These are phyloP conservation scores for Angomonas ambiguus DNA, from an alignment of 208 protist genomes.

Conservation along the genomic window DNA sequence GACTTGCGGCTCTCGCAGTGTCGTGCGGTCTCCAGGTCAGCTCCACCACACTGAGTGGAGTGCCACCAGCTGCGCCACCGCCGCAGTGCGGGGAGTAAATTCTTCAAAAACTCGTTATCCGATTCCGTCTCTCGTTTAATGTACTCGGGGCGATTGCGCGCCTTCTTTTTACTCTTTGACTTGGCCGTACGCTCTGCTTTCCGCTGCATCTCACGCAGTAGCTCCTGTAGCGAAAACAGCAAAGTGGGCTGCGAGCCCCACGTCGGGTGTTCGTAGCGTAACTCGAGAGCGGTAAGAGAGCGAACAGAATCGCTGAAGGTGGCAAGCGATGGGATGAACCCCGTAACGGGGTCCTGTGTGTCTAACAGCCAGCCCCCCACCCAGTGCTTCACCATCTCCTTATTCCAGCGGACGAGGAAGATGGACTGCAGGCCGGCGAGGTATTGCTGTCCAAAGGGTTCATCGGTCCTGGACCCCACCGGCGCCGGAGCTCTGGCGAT, in stretches of 20 bases:
- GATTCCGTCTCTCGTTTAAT: slow-evolving; percentile 27
- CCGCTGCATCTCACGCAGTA: slow-evolving; percentile 44
- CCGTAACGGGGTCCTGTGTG: slow-evolving; percentile 49
- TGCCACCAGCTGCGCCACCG: slow-evolving; percentile 76
- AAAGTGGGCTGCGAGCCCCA: slow-evolving; percentile 56
- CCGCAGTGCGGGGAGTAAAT: slow-evolving; percentile 43
- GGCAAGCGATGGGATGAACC: slow-evolving; percentile 59
- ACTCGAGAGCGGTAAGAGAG: slow-evolving; percentile 26
- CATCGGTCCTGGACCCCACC: slow-evolving; percentile 63
- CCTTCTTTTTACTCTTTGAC: slow-evolving; percentile 27
- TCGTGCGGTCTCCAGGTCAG: slow-evolving; percentile 13
- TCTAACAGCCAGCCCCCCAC: slow-evolving; percentile 70
- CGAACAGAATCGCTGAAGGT: slow-evolving; percentile 34
- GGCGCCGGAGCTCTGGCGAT: slow-evolving; percentile 33
- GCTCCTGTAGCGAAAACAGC: slow-evolving; percentile 54
- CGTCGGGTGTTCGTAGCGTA: slow-evolving; percentile 52
- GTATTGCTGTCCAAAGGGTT: slow-evolving; percentile 48
- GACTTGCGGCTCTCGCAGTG: slow-evolving; percentile 27
- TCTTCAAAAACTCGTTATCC: slow-evolving; percentile 46
- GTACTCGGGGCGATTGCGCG: slow-evolving; percentile 46
- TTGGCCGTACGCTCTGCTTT: slow-evolving; percentile 25
- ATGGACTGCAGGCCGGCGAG: slow-evolving; percentile 66
- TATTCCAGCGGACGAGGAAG: slow-evolving; percentile 72
- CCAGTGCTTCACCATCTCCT: slow-evolving; percentile 71
- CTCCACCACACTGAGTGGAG: slow-evolving; percentile 52